These are phyloP conservation scores for Paramecium biaurelia DNA, from an alignment of 73 alveolate species.

Conservation along the genomic window DNA sequence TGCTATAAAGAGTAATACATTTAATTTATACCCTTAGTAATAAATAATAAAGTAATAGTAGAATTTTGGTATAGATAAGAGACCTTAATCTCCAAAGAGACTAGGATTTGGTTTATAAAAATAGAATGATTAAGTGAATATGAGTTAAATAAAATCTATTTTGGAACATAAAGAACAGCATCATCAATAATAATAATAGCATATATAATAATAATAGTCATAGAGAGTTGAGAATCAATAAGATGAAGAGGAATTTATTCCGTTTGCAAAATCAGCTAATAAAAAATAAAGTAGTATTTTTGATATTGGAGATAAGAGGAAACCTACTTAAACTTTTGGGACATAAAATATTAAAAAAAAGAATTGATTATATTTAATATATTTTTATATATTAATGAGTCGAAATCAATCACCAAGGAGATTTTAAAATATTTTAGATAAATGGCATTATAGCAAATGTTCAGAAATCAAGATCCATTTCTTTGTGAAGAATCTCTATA, in stretches of 20 bases:
- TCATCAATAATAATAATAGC: background rate
- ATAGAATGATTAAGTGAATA: background rate
- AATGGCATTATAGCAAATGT: constrained; percentile 36
- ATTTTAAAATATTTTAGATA: background rate
- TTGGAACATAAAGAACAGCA: background rate
- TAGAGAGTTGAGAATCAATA: background rate
- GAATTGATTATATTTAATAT: background rate
- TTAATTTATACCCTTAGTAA: background rate
- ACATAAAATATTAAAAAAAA: background rate
- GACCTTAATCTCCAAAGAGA: background rate
- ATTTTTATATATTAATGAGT: background rate
- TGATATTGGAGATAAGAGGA: background rate
- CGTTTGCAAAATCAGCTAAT: background rate
- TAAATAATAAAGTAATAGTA: background rate
- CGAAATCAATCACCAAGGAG: background rate
- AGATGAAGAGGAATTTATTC: background rate
- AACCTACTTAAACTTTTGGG: background rate
- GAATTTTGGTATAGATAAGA: background rate
- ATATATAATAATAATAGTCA: background rate
- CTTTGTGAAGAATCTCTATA: constrained; percentile 5
- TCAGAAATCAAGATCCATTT: constrained; percentile 39
- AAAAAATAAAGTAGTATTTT: background rate
- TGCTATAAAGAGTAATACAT: background rate
- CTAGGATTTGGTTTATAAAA: background rate
- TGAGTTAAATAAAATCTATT: background rate